Evolutionary conservation across 2,329 filamentous ascomycete species (phyloP).

Genomic region (Pochonia chlamydosporia): DNA sequence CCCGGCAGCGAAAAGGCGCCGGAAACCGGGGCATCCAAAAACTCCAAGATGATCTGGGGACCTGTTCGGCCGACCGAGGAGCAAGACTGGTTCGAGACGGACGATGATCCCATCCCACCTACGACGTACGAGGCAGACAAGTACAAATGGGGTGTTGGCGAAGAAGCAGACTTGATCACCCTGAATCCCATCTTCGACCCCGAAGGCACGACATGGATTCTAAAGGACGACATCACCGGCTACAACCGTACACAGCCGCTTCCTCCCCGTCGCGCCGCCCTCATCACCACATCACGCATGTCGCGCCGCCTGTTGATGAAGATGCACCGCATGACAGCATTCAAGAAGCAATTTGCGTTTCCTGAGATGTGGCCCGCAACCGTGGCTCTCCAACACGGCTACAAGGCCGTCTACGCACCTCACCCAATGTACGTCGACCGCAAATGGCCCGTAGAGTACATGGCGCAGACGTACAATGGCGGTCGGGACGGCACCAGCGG

Average conservation of each 20-base stretch:
- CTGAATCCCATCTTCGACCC: constrained; percentile 92
- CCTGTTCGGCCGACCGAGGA: constrained; percentile 64
- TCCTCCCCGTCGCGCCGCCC: constrained; percentile 71
- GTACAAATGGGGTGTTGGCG: constrained; percentile 80
- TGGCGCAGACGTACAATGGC: constrained; percentile 75
- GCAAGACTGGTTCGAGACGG: constrained; percentile 65
- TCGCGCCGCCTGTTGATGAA: constrained; percentile 71
- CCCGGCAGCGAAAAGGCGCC: constrained; percentile 35
- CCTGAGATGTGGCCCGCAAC: constrained; percentile 95
- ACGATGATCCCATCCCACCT: constrained; percentile 69
- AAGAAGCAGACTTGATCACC: constrained; percentile 87
- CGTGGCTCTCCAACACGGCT: constrained; percentile 81
- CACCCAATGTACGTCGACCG: constrained; percentile 87
- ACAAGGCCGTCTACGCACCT: constrained; percentile 86
- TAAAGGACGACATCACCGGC: constrained; percentile 77
- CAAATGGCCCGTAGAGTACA: constrained; percentile 73
- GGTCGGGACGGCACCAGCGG: constrained; percentile 69
- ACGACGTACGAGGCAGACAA: constrained; percentile 69
- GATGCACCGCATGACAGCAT: constrained; percentile 87
- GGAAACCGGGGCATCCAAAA: constrained; percentile 28
- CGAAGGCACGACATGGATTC: constrained; percentile 76
- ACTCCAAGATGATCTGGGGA: constrained; percentile 73
- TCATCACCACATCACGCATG: constrained; percentile 83
- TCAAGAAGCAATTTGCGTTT: constrained; percentile 84
- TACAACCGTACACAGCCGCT: constrained; percentile 60